Conservation (phyloP, 1,284 basidiomycete genomes). For the Coniferiporia weirii region DNA sequence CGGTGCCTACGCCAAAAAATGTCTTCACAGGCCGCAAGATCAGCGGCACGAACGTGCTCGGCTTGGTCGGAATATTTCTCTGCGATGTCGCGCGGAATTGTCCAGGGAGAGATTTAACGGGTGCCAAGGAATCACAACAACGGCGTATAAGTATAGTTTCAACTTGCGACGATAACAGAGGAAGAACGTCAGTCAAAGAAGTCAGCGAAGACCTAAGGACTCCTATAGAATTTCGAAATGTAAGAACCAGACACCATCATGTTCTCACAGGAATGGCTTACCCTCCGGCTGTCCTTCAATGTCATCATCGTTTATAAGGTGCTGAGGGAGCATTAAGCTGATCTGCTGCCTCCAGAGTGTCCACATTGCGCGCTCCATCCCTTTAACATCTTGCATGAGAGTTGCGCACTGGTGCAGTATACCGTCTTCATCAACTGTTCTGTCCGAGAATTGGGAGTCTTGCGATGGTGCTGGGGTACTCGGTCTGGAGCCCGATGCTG, state of each 20-base stretch:
- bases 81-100: slow-evolving; percentile 81
- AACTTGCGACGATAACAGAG: slow-evolving; percentile 59
- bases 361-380: slow-evolving; percentile 44
- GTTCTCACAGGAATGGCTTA: slow-evolving; percentile 25
- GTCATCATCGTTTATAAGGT: slow-evolving; percentile 31
- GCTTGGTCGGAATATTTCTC: slow-evolving; percentile 63
- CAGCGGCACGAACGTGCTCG: slow-evolving; percentile 80
- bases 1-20: slow-evolving; percentile 64
- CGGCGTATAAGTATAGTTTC: slow-evolving; percentile 70
- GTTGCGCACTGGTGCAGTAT: slow-evolving; percentile 56
- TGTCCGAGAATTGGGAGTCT: slow-evolving; percentile 50
- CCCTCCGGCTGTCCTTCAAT: slow-evolving; percentile 46
- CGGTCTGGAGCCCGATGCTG: slow-evolving; percentile 36
- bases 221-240: slow-evolving; percentile 33
- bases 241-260: background rate
- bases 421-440: slow-evolving; percentile 52
- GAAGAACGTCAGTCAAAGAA: slow-evolving; percentile 42
- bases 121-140: slow-evolving; percentile 80
- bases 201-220: slow-evolving; percentile 51
- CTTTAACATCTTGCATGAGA: slow-evolving; percentile 59
- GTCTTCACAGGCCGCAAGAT: slow-evolving; percentile 79
- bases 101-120: slow-evolving; percentile 83
- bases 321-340: slow-evolving; percentile 49
- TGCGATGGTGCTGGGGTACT: slow-evolving; percentile 44
- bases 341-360: slow-evolving; percentile 67